phyloP scores from a whole-genome alignment of 78 protist species.

The slime mould (Dictyostelium discoideum) region dicty_2.7 NC_007091.3:777001-777500 shows the following conservation, averaged over 20 bases:
- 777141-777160: constrained; percentile 5
- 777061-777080: constrained; percentile 41
- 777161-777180: constrained; percentile 20
- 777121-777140: neutral
- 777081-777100: neutral
- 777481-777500: neutral
- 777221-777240: neutral
- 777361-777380: constrained; percentile 19
- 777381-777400: constrained; percentile 15
- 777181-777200: constrained; percentile 23
- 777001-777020: constrained; percentile 72
- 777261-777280: neutral
- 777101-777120: neutral
- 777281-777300: neutral
- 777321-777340: constrained; percentile 3
- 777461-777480: constrained; percentile 33
- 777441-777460: constrained; percentile 12
- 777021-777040: constrained; percentile 51
- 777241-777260: neutral
- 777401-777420: constrained; percentile 3
- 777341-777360: constrained; percentile 18
- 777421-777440: constrained; percentile 44
- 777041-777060: constrained; percentile 31
- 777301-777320: constrained; percentile 24
- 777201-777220: neutral